Evolutionary conservation across 2,329 filamentous ascomycete species (phyloP), one percentile per base, ranked within the genome.

Genomic region (Cephalotrichum gorgonifer): DNA sequence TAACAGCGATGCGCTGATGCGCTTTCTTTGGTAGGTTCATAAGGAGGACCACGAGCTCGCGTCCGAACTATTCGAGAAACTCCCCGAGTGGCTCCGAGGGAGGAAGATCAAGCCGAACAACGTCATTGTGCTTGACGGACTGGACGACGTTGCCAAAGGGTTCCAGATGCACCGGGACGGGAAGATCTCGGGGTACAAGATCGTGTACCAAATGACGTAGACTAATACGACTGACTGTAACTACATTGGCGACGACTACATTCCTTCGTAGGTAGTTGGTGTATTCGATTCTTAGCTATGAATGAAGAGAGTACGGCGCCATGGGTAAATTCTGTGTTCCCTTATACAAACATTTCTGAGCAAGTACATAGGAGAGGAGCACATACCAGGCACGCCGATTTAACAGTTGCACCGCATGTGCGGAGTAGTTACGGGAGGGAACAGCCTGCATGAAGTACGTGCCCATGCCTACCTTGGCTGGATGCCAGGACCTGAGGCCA

Each of bases 151-250:
- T 2, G 22, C 50, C 0, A 50, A 58, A 5, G 63, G 62, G 0
- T 68, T 71, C 43, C 62, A 69, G 38, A 59, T 66, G 49, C 54
- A 69, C 48, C 58, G 64, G 1, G 61, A 68, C 48, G 61, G 62
- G 2, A 64, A 60, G 17, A 63, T 70, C n/a, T 68, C 65, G 0
- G 64, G 54, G 0, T 65, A 59, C 35, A 70, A 70, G 53, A 58
- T 70, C 39, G 65, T 70, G 1, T 70, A 70, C 56, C 56, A 61
- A 44, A 2, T 43, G 3, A 7, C n/a, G 12, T 42, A 17, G n/a
- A 15, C 30, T 33, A 11, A 33, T 11, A 15, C 4, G 30, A 11
- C 6, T 33, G 30, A 33, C 12, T 11, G 12, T 4, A 11, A 3
- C 4, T 15, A 15, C 8, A 11, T 33, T 33, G 4, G n/a, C 12